Base-by-base conservation (phyloP, 352 stramenopile genomes). In the Pythium aquatile region DNA sequence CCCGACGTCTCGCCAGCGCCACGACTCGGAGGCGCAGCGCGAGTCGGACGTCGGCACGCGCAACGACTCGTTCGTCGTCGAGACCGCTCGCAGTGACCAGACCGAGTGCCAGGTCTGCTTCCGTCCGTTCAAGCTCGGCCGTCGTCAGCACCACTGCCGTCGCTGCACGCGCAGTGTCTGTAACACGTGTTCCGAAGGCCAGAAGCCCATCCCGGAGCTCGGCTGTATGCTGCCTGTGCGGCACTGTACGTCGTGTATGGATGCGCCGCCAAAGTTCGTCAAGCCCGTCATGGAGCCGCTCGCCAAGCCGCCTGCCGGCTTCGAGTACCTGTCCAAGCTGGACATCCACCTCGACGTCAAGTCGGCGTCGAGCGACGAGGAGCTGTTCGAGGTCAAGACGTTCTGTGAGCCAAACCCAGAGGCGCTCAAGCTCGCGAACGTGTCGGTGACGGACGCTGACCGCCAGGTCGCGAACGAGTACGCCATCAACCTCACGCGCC, bases 71-170 rank as follows among this genome's bases (percentile, higher is more conserved):
- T 88, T 90, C 32, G 73, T 85, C 14, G 83, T 83, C 17, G 84
- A 94, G 72, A 88, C 83, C 17, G 84, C 84, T 11, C 86, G 86
- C 20, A 89, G 78, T 48, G 86, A 93, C 60, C 86, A 94, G 69
- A 94, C 79, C n/a, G 86, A 94, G 63, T 94, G 86, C 37, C 86
- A 94, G 58, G 83, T 94, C n/a, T 94, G 84, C 51, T 94, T 93
- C 75, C 84, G 86, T 63, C 86, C 83, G 10, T 94, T 94, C 63
- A 93, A 93, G 63, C 81, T 94, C 29, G 84, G 86, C 10, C 80
- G 86, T 72, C 79, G 86, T 3, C 82, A 91, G 65, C 83, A 94
- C 59, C 86, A 94, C 67, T 94, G 86, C 66, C 86, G 83, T 69
- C 86, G 86, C 57, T 94, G 86, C 61, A 94, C 84, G 55, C 83